Evolutionary conservation across 805 yeast genomes (phyloP), one percentile per base, ranked within the genome.

Genomic region (Scheffersomyces coipomensis): DNA sequence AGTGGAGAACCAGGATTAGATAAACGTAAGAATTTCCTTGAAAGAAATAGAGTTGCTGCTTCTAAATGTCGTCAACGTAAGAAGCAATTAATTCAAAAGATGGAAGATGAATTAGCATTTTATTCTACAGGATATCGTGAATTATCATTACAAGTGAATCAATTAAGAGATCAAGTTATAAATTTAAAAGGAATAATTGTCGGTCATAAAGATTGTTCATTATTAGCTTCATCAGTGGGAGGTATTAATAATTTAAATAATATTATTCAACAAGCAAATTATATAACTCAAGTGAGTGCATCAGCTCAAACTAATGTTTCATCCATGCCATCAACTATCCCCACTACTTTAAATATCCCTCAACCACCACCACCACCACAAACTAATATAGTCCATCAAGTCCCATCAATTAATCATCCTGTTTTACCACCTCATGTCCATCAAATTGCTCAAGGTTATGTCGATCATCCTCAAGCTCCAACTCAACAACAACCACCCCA

Each of bases 1-100:
- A 33, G 19, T 29, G 31, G 29, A 25, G n/a, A 29, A 22, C 34
- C 30, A 22, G 18, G 31, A 36, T 43, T 65, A 64, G 67, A 63
- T 11, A 88, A 86, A 55, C 76, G 90, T 46, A 80, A 74, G 57
- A 83, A 71, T 55, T 91, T 79, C 53, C 63, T 93, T 47, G 99
- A 93, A 58, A 74, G 98, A 46, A 93, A 93, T 61, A 75, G 99
- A 42, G 79, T 93, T 8, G 99, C 99, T 0, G 99, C 99, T 0
- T 81, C 93, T 18, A 90, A 89, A 58, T 93, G 98, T 69, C 78
- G 99, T 43, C 95, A 87, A 62, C 78, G 97, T 41, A 93, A 93
- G 71, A 93, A 93, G 68, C 88, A 87, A 57, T 83, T 85, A 71
- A 77, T 89, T 24, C 81, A 78, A 42, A 85, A 83, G 49, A 83